Base-by-base conservation (phyloP, 2,329 filamentous ascomycete species). In the Xylariaceae sp. region DNA sequence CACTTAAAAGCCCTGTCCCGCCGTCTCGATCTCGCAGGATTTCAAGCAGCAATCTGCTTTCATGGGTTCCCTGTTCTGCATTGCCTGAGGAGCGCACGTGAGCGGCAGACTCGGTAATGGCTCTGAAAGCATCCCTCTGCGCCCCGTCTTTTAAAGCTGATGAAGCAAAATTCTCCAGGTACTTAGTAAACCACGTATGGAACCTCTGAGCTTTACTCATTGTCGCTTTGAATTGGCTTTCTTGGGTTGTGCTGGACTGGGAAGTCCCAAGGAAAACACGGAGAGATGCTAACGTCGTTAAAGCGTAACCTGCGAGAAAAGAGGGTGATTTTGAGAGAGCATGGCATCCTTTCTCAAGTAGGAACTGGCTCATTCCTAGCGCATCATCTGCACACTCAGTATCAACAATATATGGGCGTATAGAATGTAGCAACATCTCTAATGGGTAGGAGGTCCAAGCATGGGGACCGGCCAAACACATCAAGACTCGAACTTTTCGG, bases 301-400 rank as follows among this genome's bases (percentile, higher is more conserved):
- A 74, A 1, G 87, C 80, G 59, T 92, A 87, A 0, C 92, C 92
- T 10, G 88, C 85, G 40, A 95, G 75, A 63, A 96, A 96, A 0
- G 85, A 86, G 0, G 90, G 84, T 0, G 80, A 77, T 30, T 80
- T 76, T 3, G 70, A 72, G 4, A 99, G 75, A 66, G 92, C 85
- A 5, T 72, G 63, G 15, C 74, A 73, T 7, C 92, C 91, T 48
- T 80, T 79, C 5, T 81, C 75, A 13, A 97, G 76, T 1, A 99
- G 78, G 70, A 95, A 96, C 68, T 90, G 87, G 55, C 88, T 84
- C 32, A 99, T 81, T 0, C 92, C 92, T 42, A 97, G 78, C 1
- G 89, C 86, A 72, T 99, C 94, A 65, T 96, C 89, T 9, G 92
- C 88, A 69, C 92, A 97, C 65, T 95, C 87, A 0, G 86, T 80